Evolutionary conservation across 78 protist genomes (phyloP), one percentile per base, ranked within the genome.

Genomic region (Emiliania huxleyi): DNA sequence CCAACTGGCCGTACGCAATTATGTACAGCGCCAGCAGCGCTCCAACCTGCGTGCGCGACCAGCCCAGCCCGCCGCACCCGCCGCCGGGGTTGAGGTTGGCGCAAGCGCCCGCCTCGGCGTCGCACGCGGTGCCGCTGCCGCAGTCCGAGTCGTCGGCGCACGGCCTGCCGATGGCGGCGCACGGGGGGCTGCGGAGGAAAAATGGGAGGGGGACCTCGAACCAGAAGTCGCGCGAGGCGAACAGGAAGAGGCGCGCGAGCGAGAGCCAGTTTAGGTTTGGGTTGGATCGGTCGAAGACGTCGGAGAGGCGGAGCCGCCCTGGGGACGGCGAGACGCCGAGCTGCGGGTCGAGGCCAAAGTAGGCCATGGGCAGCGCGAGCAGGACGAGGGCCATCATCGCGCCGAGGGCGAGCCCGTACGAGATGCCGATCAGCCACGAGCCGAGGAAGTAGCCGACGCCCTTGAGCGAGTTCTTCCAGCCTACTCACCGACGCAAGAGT

Each of bases 221-320:
- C 95, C 95, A 94, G 11, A 94, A 25, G 94, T 94, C 95, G 12
- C 95, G 52, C 33, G 94, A 85, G n/a, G 69, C 93, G 33, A 94
- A 94, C 35, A 94, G 92, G 69, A 91, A 94, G 69, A 55, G 21
- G 33, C 95, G 90, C 75, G 94, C 94, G 40, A 69, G 44, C 29
- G 90, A 89, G 91, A 94, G 95, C 79, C 23, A 33, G 90, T 88
- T 93, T 43, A 93, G 75, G 49, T 87, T 90, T 33, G 19, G 25
- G 37, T 87, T n/a, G 79, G 29, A 37, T 6, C 19, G 5, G 91
- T 77, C 62, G 77, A 92, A 15, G 48, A 42, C 23, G 35, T 42
- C 37, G 35, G 18, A 0, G 33, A 19, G 29, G n/a, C n/a, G n/a
- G n/a, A n/a, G n/a, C n/a, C n/a, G n/a, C n/a, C n/a, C n/a, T n/a